A percentile compares a stretch with the other conserved stretches of the same genome.
These are phyloP conservation scores for Narthecium ossifragum DNA, from an alignment of 106 monocot species.

Conservation along the genomic window DNA sequence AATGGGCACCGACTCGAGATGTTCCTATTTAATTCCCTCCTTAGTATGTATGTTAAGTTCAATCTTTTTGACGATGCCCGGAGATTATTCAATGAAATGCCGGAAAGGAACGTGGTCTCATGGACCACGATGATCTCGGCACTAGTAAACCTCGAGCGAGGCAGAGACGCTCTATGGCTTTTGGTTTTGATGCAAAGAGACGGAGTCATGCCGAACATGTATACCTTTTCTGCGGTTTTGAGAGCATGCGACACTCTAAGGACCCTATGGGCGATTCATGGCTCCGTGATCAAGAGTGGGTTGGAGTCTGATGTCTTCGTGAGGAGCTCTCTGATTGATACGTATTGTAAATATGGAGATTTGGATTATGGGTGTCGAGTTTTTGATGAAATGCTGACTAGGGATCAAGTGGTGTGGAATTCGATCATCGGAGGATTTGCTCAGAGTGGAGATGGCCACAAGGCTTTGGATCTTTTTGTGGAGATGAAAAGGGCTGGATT, in stretches of 20 bases:
- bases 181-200: constrained; percentile 49
- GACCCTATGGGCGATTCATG: constrained; percentile 35
- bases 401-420: constrained; percentile 76
- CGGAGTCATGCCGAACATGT: constrained; percentile 64
- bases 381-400: constrained; percentile 50
- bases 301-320: constrained; percentile 71
- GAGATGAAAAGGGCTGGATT: constrained; percentile 65
- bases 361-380: constrained; percentile 36
- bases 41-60: constrained; percentile 48
- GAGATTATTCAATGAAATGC: constrained; percentile 54
- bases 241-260: constrained; percentile 24
- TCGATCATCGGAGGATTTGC: constrained; percentile 71
- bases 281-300: constrained; percentile 46
- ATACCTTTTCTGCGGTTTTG: constrained; percentile 63
- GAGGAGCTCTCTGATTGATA: constrained; percentile 62
- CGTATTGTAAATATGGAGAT: constrained; percentile 50
- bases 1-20: constrained; percentile 6
- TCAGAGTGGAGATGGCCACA: constrained; percentile 43
- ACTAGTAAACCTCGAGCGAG: constrained; percentile 3
- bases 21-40: constrained; percentile 54
- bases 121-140: constrained; percentile 74
- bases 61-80: constrained; percentile 47
- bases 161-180: constrained; percentile 27
- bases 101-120: constrained; percentile 53
- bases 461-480: constrained; percentile 37